Conservation (phyloP, 768 basidiomycete species). For the Mycena sanguinolenta region DNA sequence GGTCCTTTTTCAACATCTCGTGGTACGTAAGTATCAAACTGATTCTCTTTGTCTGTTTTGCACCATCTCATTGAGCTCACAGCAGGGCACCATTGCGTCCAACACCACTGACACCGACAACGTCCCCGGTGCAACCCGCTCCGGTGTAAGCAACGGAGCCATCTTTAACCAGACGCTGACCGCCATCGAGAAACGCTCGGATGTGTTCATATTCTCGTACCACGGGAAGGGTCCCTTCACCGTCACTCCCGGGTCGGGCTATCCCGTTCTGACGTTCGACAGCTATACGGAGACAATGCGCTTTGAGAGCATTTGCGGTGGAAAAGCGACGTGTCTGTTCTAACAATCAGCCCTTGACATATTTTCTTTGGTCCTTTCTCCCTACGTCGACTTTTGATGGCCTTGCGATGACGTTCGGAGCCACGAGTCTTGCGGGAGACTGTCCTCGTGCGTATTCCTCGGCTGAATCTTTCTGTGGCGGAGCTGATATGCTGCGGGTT, state of each 20-base stretch:
- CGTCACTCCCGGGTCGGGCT: neutral
- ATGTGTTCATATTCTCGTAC: neutral
- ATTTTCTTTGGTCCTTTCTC: neutral
- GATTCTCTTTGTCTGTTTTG: neutral
- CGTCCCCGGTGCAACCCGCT: too few relatives aligned
- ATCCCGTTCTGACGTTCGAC: too few relatives aligned
- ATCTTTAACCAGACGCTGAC: conserved; percentile 3
- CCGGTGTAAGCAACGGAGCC: too few relatives aligned
- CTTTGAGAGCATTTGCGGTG: too few relatives aligned
- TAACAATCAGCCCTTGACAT: too few relatives aligned
- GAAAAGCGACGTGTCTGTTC: too few relatives aligned
- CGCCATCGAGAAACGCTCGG: neutral
- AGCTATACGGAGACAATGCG: neutral
- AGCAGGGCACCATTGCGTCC: neutral
- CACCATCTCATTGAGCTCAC: neutral
- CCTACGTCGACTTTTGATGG: neutral
- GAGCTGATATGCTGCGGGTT: too few relatives aligned
- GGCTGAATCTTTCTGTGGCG: too few relatives aligned
- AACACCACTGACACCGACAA: too few relatives aligned
- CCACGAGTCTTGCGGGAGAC: neutral
- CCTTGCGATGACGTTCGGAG: neutral
- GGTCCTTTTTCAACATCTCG: too few relatives aligned
- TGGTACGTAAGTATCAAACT: conserved; percentile 28
- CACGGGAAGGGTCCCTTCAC: neutral
- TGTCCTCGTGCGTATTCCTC: neutral